Conservation (phyloP, 345 rosid species). For the Populus ilicifolia region DNA sequence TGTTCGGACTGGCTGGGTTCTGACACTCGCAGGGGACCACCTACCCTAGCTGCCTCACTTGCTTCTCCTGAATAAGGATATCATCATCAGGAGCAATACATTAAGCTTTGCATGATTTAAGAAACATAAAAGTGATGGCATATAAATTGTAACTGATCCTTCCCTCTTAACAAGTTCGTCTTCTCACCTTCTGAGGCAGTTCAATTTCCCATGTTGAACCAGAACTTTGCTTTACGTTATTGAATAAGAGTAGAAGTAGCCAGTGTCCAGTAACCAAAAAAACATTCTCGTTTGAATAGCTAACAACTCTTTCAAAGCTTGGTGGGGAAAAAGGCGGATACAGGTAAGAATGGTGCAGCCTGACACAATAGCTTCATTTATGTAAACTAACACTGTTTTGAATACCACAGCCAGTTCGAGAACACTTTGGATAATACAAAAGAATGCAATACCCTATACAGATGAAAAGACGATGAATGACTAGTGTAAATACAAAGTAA, state of each 20-base stretch:
- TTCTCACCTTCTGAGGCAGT: background rate
- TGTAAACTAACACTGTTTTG: background rate
- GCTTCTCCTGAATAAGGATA: constrained; percentile 20
- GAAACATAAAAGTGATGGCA: background rate
- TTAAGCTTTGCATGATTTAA: constrained; percentile 7
- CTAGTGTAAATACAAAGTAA: no score
- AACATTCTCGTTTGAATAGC: background rate
- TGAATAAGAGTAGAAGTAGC: background rate
- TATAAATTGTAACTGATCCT: background rate
- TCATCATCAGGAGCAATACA: background rate
- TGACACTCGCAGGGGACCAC: constrained; percentile 31
- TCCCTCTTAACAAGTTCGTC: background rate
- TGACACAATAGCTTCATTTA: background rate
- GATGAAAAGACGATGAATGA: background rate
- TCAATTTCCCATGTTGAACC: background rate
- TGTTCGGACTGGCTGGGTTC: constrained; percentile 14
- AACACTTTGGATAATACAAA: background rate
- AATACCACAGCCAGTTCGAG: background rate
- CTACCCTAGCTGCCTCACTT: constrained; percentile 25
- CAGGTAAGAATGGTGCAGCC: background rate
- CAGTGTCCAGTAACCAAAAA: background rate
- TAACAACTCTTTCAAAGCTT: background rate
- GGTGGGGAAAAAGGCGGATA: background rate
- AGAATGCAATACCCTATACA: background rate
- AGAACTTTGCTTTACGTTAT: background rate